Percentiles rank a stretch among this genome's conserved stretches.
These are phyloP conservation scores for Trichoderma guizhouense DNA, from an alignment of 2,329 filamentous ascomycete species.

Conservation along the genomic window DNA sequence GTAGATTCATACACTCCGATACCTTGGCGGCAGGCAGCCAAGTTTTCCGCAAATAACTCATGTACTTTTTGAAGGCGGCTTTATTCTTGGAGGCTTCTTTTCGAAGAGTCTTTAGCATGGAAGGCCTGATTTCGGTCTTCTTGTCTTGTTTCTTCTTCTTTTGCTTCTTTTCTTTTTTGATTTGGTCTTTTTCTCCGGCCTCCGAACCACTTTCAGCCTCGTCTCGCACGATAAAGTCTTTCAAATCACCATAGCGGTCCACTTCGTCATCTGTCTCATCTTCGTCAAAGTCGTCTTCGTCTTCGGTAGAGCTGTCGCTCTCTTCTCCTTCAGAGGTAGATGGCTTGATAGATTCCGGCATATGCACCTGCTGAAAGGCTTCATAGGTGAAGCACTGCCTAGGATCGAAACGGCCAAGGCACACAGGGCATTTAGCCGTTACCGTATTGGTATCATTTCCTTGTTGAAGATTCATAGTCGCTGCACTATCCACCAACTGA, in stretches of 20 bases:
- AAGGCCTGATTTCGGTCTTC: conserved; percentile 42
- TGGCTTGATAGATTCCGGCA: conserved; percentile 47
- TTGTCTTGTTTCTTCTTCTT: conserved; percentile 41
- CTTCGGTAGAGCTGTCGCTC: conserved; percentile 31
- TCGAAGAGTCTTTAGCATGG: conserved; percentile 63
- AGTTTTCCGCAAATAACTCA: conserved; percentile 62
- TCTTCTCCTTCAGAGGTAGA: conserved; percentile 34
- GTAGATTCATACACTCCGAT: conserved; percentile 69
- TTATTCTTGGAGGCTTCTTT: conserved; percentile 62
- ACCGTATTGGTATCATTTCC: conserved; percentile 52
- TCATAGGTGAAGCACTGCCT: conserved; percentile 70
- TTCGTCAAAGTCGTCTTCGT: conserved; percentile 25
- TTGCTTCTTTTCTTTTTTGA: conserved; percentile 26
- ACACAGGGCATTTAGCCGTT: conserved; percentile 69
- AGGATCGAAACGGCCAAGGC: conserved; percentile 63
- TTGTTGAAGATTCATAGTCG: conserved; percentile 51
- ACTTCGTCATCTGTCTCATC: conserved; percentile 35
- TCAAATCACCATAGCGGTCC: conserved; percentile 41
- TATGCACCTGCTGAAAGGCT: conserved; percentile 70
- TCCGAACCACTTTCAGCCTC: conserved; percentile 32
- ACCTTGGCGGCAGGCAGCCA: conserved; percentile 82
- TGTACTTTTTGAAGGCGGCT: conserved; percentile 64
- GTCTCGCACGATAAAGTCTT: conserved; percentile 52
- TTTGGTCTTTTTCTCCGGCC: conserved; percentile 24
- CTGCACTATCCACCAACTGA: conserved; percentile 60